phyloP scores from a whole-genome alignment of 257 asterid species.

The Primulina tabacum region DNA sequence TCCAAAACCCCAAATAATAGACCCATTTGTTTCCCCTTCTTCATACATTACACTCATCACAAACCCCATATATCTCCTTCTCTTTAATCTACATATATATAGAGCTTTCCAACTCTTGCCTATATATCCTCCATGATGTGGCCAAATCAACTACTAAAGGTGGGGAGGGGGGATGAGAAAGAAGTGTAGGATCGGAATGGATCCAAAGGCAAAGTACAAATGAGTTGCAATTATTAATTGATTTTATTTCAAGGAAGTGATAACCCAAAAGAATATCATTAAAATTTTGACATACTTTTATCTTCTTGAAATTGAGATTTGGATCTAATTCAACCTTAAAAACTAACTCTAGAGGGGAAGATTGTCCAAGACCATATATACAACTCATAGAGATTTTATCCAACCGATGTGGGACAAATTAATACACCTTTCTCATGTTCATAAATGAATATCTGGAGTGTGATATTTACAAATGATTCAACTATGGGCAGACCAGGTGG shows the following conservation, averaged over 20 bases:
- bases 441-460: no score
- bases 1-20: conserved; percentile 24
- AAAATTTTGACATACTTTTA: no score
- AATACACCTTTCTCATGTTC: no score
- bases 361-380: no score
- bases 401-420: no score
- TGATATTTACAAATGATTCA: no score
- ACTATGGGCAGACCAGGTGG: no score
- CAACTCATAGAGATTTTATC: no score
- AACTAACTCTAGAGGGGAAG: no score
- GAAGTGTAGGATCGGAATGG: conserved; percentile 40
- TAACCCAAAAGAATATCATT: conserved; percentile 26
- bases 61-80: not conserved
- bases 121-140: not conserved
- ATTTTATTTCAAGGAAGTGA: conserved; percentile 37
- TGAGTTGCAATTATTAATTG: conserved; percentile 45
- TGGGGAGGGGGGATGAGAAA: conserved; percentile 27
- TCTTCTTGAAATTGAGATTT: no score
- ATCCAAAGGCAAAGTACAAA: conserved; percentile 65
- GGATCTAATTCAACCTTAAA: no score
- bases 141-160: conserved; percentile 16
- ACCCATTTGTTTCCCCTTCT: conserved; percentile 3
- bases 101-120: not conserved
- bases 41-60: not conserved
- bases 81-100: not conserved